phyloP scores from a whole-genome alignment of 2,329 filamentous ascomycete genomes.

The Colletotrichum cuscutae region DNA sequence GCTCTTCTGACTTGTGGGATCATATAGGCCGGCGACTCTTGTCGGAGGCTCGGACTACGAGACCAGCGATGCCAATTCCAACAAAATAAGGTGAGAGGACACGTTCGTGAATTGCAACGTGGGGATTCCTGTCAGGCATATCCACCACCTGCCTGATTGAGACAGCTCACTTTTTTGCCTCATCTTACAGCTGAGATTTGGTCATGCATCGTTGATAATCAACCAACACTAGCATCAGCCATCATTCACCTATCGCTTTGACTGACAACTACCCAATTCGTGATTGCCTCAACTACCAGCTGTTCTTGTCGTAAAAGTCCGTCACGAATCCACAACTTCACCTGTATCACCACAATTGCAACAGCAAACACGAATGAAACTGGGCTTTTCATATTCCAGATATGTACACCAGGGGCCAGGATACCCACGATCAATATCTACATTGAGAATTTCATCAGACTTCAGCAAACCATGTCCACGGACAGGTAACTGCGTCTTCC shows the following conservation, averaged over 20 bases:
- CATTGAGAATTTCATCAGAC: neutral
- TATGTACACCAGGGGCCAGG: conserved; percentile 16
- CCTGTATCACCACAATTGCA: neutral
- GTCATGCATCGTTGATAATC: conserved; percentile 5
- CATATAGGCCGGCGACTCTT: neutral
- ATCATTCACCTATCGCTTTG: neutral
- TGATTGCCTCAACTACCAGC: neutral
- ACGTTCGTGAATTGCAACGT: conserved; percentile 26
- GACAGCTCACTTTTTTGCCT: conserved; percentile 19
- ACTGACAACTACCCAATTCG: neutral
- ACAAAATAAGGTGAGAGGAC: conserved; percentile 9
- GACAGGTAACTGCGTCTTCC: neutral
- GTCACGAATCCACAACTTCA: neutral
- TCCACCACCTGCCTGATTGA: conserved; percentile 31
- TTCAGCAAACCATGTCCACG: neutral
- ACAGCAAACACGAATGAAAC: neutral
- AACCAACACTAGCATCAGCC: neutral
- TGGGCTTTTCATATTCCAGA: conserved; percentile 9
- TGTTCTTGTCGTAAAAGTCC: neutral
- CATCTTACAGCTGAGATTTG: conserved; percentile 16
- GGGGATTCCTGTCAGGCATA: conserved; percentile 17
- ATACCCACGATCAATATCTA: conserved; percentile 15
- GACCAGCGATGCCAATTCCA: neutral
- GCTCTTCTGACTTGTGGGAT: neutral
- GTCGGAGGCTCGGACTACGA: neutral